These are phyloP conservation scores for Cydonia oblonga DNA, from an alignment of 331 rosid genomes.

Conservation along the genomic window DNA sequence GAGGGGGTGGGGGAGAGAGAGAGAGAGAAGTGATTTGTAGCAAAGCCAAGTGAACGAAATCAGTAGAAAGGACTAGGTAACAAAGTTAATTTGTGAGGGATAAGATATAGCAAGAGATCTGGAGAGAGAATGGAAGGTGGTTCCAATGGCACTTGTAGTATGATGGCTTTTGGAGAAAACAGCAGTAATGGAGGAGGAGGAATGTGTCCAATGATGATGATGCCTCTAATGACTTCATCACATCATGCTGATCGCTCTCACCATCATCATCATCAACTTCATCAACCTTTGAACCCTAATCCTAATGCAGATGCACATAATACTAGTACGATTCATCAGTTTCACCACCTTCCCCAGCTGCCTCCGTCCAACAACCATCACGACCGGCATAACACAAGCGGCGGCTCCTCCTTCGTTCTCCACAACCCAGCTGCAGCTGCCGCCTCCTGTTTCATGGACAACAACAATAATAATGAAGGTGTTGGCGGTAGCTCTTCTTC, in stretches of 20 bases:
- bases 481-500: slow-evolving; percentile 9
- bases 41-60: neutral
- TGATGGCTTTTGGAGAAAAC: slow-evolving; percentile 62
- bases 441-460: slow-evolving; percentile 53
- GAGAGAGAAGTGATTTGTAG: neutral
- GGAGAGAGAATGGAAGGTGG: slow-evolving; percentile 28
- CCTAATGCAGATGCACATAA: neutral
- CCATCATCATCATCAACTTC: slow-evolving; percentile 16
- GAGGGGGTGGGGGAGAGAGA: too few species aligned
- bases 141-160: slow-evolving; percentile 32
- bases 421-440: slow-evolving; percentile 3
- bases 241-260: slow-evolving; percentile 12
- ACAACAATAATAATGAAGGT: slow-evolving; percentile 3
- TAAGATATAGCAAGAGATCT: slow-evolving; percentile 1
- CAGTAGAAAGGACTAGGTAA: neutral
- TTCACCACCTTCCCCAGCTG: slow-evolving; percentile 6
- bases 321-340: neutral
- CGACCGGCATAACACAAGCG: neutral
- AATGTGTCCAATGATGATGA: slow-evolving; percentile 60
- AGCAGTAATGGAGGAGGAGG: slow-evolving; percentile 12
- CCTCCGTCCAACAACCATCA: slow-evolving; percentile 14
- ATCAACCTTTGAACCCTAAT: slow-evolving; percentile 5
- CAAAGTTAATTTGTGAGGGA: neutral
- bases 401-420: slow-evolving; percentile 25
- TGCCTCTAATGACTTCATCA: slow-evolving; percentile 42